These are phyloP conservation scores for Sambucus nigra DNA, from an alignment of 129 eudicot genomes.

Conservation along the genomic window DNA sequence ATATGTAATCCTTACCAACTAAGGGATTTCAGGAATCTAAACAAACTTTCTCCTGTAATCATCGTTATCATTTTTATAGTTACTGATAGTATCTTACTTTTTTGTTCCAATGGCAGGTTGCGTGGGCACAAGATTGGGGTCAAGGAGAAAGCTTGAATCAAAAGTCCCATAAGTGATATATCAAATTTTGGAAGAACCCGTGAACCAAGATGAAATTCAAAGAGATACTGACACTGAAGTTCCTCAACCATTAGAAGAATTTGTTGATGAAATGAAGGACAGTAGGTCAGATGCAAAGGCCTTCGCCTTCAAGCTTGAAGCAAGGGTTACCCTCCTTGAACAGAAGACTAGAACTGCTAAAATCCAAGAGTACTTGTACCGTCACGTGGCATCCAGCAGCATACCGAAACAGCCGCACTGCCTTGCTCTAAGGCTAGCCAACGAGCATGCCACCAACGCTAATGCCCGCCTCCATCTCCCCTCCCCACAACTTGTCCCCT, in stretches of 20 bases:
- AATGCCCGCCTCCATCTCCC: conserved; percentile 94
- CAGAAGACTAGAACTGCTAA: background rate
- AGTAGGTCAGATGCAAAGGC: conserved; percentile 54
- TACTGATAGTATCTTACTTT: no score
- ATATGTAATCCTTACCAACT: no score
- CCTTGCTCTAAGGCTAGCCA: conserved; percentile 78
- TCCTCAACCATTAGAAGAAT: conserved; percentile 64
- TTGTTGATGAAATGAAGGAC: conserved; percentile 50
- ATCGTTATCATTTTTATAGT: no score
- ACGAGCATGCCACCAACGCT: conserved; percentile 91
- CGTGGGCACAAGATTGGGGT: conserved; percentile 56
- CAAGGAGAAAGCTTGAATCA: conserved; percentile 40
- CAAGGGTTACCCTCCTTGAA: no score
- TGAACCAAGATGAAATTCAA: conserved; percentile 23
- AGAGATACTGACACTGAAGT: conserved; percentile 33
- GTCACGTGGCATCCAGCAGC: no score
- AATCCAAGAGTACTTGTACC: background rate
- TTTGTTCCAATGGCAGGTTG: conserved; percentile 44
- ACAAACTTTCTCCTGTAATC: no score
- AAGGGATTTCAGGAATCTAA: no score
- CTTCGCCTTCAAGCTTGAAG: conserved; percentile 70
- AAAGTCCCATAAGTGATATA: conserved; percentile 83
- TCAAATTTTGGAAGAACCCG: conserved; percentile 63
- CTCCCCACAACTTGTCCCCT: conserved; percentile 86
- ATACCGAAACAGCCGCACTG: no score